These are phyloP conservation scores for Camellia sinensis DNA, from an alignment of 148 eudicot genomes.

Conservation along the genomic window DNA sequence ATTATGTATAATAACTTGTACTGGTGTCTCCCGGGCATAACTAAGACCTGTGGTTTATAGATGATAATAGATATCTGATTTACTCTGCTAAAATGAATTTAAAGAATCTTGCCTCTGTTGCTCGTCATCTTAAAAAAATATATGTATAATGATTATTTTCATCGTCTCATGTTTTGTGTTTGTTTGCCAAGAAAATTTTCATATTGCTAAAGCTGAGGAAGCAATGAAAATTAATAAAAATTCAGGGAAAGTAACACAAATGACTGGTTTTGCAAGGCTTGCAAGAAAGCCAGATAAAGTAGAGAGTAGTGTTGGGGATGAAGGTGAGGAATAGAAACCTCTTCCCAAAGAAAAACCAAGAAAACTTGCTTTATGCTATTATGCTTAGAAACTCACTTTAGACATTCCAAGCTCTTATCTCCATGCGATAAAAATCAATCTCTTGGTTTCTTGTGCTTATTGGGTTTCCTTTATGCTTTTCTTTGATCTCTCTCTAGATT, in stretches of 20 bases:
- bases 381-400: slow-evolving; percentile 28
- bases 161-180: too few species aligned
- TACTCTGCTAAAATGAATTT: too few species aligned
- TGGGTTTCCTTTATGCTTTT: slow-evolving; percentile 75
- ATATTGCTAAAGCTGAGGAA: not conserved
- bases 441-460: slow-evolving; percentile 62
- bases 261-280: slow-evolving; percentile 12
- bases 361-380: slow-evolving; percentile 40
- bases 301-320: not conserved
- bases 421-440: slow-evolving; percentile 34
- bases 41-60: too few species aligned
- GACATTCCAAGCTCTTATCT: slow-evolving; percentile 52
- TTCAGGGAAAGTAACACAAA: not conserved
- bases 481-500: slow-evolving; percentile 26
- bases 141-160: too few species aligned
- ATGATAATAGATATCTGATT: too few species aligned
- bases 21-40: too few species aligned
- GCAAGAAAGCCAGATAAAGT: slow-evolving; percentile 50
- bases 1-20: too few species aligned
- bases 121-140: too few species aligned
- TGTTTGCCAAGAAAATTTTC: not conserved
- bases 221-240: slow-evolving; percentile 5
- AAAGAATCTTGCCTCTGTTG: too few species aligned
- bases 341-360: slow-evolving; percentile 19
- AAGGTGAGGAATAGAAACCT: slow-evolving; percentile 26